Base-by-base conservation (phyloP, 805 yeast genomes). In the Ogataea saltuana region DNA sequence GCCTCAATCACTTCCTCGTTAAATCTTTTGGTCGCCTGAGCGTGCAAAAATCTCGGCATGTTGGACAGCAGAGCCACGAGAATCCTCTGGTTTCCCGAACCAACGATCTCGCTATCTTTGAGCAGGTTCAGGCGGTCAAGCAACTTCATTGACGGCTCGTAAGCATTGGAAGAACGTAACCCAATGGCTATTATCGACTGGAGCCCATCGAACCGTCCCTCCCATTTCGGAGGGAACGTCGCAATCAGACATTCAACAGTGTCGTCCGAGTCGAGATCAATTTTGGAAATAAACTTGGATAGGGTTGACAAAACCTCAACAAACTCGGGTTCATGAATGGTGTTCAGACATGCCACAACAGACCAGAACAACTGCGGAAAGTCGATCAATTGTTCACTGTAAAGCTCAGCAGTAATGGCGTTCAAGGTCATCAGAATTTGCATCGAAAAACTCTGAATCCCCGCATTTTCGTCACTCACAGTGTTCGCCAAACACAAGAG, bases 311-410 rank as follows among this genome's bases (percentile, higher is more conserved):
- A 69, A 0, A 85, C 86, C 56, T 95, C 98, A 39, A 89, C 79
- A 56, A 85, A 95, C 58, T 93, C 99, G 53, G 84, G 89, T 60
- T 95, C 98, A 55, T 90, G 96, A 21, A 89, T 76, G 0, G 97
- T 88, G 45, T 83, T 83, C 49, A 93, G 67, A 53, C 97, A 85
- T 0, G 98, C 99, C 11, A 89, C 93, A 25, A 90, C 79, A 0
- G 90, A 84, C 99, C 99, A 93, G 60, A 91, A 93, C 29, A 95
- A 67, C 59, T 90, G 97, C 1, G 99, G 98, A 63, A 84, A 88
- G 50, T 87, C 85, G 43, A 87, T 83, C 47, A 93, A 68, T 51
- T 85, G 83, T 28, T 80, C 85, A 7, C 91, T 75, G 52, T 83
- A 86, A 33, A 89, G 67, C 56, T 88, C 95, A 0, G 96, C 93